Base-by-base conservation (phyloP, 1,139 yeast genomes). In the Yamadazyma taylorii region DNA sequence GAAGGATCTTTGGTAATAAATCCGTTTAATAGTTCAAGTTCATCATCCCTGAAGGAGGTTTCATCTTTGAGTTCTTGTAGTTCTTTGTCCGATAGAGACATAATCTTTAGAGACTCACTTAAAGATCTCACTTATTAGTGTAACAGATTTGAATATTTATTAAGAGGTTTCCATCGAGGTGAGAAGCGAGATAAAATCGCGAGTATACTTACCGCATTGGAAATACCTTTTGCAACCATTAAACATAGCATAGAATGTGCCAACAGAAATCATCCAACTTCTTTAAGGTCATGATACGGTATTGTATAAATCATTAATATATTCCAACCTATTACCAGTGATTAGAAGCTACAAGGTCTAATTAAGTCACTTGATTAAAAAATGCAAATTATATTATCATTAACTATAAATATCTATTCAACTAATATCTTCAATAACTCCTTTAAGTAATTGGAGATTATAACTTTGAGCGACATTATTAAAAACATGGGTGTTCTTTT, bases 401-500 rank as follows among this genome's bases (percentile, higher is more conserved):
- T 14, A 25, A 11, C 17, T 15, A 12, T 25, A 14, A 12, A 14
- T 7, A 16, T 27, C 6, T 6, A 10, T 12, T 27, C 10, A 16
- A 8, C 89, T 10, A 23, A 47, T 31, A 28, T 67, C 75, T 17
- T 66, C 70, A 5, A 76, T 55, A 25, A 68, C 57, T 29, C 77
- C 81, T 38, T 64, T 61, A 35, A 89, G 60, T 38, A 87, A 59
- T 40, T 75, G 78, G 47, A 89, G 67, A 24, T 79, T 82, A 57
- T 77, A 86, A 37, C 61, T 74, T 12, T 65, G 61, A 0, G 94
- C 79, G 15, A 88, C 80, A 40, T 78, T 81, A 17, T 63, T 62
- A 56, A 75, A 86, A 0, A 79, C 69, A 10, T 60, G 61, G 5
- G 81, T 52, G 37, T 67, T 67, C 35, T 63, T 63, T 23, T 66